Evolutionary conservation across 345 rosid genomes (phyloP).

Genomic region (Cardamine chenopodiifolia): DNA sequence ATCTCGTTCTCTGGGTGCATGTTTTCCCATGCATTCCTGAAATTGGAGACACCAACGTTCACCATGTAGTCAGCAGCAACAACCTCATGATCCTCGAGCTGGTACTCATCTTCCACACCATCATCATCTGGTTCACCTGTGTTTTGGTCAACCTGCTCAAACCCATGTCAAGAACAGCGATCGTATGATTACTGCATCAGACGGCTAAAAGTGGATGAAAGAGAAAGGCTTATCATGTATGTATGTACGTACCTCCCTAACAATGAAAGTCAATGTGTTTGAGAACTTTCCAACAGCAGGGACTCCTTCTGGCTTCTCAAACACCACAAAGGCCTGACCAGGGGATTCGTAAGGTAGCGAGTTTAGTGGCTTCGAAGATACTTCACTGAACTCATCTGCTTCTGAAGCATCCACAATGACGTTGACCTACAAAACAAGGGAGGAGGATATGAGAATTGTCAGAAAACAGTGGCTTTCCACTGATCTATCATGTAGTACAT

Average conservation of each 20-base stretch:
- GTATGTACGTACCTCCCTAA: constrained; percentile 70
- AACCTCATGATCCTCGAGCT: constrained; percentile 87
- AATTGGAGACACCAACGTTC: constrained; percentile 77
- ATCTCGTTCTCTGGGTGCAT: constrained; percentile 68
- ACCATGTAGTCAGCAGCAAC: constrained; percentile 84
- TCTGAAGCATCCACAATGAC: constrained; percentile 92
- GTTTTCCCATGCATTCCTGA: constrained; percentile 91
- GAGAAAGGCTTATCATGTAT: neutral
- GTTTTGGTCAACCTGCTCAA: constrained; percentile 66
- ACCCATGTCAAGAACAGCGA: neutral
- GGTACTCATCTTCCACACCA: constrained; percentile 93
- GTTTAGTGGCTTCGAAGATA: constrained; percentile 63
- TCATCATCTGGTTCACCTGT: constrained; percentile 84
- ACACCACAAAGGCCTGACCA: constrained; percentile 86
- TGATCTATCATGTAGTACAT: neutral
- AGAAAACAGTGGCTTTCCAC: neutral
- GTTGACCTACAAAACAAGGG: constrained; percentile 54
- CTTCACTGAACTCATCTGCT: constrained; percentile 79
- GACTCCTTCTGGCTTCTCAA: constrained; percentile 81
- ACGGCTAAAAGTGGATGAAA: neutral
- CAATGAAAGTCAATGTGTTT: constrained; percentile 77
- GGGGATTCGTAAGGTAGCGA: constrained; percentile 97
- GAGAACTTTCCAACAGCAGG: constrained; percentile 90
- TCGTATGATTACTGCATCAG: neutral
- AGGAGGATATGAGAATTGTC: neutral